These are phyloP conservation scores for Austroboletus novae-zelandiae DNA, from an alignment of 1,284 basidiomycete species.

Conservation along the genomic window DNA sequence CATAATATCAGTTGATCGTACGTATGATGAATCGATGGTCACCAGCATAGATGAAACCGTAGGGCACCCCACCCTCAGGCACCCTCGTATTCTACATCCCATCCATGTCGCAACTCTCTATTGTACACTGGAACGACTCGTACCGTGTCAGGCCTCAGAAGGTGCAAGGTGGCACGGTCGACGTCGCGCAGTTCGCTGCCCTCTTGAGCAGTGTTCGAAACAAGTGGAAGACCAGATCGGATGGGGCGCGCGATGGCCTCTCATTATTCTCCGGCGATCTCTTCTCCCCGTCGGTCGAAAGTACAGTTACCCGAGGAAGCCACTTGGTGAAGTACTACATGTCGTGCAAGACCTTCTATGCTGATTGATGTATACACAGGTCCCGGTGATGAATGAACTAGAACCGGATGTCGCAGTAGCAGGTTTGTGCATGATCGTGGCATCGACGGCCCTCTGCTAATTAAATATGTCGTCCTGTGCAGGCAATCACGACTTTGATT, in stretches of 20 bases:
- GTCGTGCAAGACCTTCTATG: neutral
- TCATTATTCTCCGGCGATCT: constrained; percentile 88
- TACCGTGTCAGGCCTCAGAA: constrained; percentile 76
- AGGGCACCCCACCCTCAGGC: neutral
- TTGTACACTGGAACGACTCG: constrained; percentile 72
- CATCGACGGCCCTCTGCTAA: neutral
- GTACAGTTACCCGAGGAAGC: constrained; percentile 84
- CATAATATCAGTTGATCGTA: too few relatives aligned
- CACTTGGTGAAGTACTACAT: constrained; percentile 68
- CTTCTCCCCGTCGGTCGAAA: constrained; percentile 85
- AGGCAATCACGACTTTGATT: constrained; percentile 70
- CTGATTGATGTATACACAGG: constrained; percentile 42
- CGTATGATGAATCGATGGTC: too few relatives aligned
- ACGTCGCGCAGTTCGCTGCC: constrained; percentile 72
- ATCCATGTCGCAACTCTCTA: constrained; percentile 29
- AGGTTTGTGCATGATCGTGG: constrained; percentile 37
- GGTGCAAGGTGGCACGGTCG: constrained; percentile 60
- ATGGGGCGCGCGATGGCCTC: constrained; percentile 67
- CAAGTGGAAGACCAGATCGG: constrained; percentile 47
- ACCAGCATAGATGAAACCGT: neutral
- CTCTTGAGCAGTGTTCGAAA: constrained; percentile 58
- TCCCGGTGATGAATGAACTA: constrained; percentile 77
- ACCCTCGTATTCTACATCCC: neutral
- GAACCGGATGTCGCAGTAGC: constrained; percentile 64
- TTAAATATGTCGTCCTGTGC: neutral